phyloP scores from a whole-genome alignment of 495 filamentous ascomycete species.

The Lichenothelia convexa region DNA sequence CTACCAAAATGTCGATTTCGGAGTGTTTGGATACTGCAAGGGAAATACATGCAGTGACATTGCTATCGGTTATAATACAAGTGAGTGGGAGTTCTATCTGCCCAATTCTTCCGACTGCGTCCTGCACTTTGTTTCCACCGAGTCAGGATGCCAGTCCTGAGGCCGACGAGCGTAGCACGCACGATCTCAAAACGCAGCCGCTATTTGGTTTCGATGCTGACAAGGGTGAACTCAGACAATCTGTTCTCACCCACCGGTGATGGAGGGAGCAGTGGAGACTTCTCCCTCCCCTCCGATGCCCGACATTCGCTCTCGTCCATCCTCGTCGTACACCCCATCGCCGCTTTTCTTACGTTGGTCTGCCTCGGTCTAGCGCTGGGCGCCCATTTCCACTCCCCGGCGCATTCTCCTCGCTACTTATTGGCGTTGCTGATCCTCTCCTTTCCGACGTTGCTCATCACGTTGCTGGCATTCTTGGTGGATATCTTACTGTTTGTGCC shows the following conservation, averaged over 20 bases:
- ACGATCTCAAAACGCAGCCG: too few species aligned
- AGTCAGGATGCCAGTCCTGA: too few species aligned
- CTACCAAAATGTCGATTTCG: conserved; percentile 61
- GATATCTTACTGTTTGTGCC: conserved; percentile 95
- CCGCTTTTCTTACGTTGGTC: conserved; percentile 67
- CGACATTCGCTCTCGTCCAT: conserved; percentile 79
- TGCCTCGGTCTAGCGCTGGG: conserved; percentile 62
- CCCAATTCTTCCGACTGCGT: conserved; percentile 1
- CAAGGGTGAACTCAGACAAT: too few species aligned
- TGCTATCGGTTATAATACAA: conserved; percentile 67
- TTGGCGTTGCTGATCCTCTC: conserved; percentile 69
- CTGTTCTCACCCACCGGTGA: too few species aligned
- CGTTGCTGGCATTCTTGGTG: conserved; percentile 75
- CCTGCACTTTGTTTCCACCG: conserved; percentile 1
- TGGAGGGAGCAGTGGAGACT: conserved; percentile 30
- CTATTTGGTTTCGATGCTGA: too few species aligned
- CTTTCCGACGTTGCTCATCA: conserved; percentile 66
- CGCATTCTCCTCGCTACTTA: conserved; percentile 84
- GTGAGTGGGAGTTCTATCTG: too few species aligned
- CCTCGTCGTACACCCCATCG: conserved; percentile 81
- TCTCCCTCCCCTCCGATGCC: conserved; percentile 54
- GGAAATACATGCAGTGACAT: conserved; percentile 44
- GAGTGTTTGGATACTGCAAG: conserved; percentile 83
- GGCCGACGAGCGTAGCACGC: too few species aligned
- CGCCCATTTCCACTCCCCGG: conserved; percentile 75